These are phyloP conservation scores for Fraxinus excelsior DNA, from an alignment of 257 asterid genomes.

Conservation along the genomic window DNA sequence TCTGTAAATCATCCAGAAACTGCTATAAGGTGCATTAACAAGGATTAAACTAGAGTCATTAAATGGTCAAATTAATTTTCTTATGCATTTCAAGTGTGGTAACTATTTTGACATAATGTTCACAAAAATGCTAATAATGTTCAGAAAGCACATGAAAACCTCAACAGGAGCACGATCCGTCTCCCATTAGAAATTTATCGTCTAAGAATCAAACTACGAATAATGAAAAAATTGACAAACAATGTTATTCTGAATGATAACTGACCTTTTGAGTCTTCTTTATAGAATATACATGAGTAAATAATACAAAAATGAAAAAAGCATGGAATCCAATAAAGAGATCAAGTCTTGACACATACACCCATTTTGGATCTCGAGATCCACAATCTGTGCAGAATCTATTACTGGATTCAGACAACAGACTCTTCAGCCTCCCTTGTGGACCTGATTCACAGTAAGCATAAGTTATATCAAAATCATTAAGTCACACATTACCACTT, in stretches of 20 bases:
- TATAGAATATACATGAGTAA: neutral
- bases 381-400: conserved; percentile 89
- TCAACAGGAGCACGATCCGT: neutral
- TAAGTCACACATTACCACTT: conserved; percentile 11
- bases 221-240: neutral
- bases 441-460: conserved; percentile 48
- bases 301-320: neutral
- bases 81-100: neutral
- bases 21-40: neutral
- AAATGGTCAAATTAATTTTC: neutral
- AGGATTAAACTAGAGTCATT: neutral
- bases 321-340: neutral
- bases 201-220: neutral
- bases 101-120: neutral
- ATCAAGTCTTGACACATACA: conserved; percentile 52
- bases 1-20: neutral
- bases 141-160: neutral
- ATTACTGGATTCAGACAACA: conserved; percentile 68
- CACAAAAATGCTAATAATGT: neutral
- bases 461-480: conserved; percentile 8
- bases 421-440: conserved; percentile 59
- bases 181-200: neutral
- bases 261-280: neutral
- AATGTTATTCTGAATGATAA: neutral
- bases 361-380: conserved; percentile 94